Base-by-base conservation (phyloP, 2,329 filamentous ascomycete genomes). In the Aureobasidium sp. region DNA sequence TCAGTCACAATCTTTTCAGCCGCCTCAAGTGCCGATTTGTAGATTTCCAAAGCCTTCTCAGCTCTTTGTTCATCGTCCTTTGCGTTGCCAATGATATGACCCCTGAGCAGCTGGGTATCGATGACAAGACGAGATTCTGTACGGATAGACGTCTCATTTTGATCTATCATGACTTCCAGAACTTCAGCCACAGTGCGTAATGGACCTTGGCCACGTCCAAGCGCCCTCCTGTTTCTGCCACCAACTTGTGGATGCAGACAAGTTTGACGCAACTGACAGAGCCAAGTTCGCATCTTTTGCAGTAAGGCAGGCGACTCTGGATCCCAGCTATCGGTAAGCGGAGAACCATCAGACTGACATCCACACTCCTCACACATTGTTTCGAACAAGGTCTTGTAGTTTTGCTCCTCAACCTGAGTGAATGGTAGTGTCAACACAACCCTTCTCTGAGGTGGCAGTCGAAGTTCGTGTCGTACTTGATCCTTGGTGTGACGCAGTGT, bases 391-490 rank as follows among this genome's bases (percentile, higher is more conserved):
- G 86, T 83, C 45, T 83, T 80, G 69, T 97, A 97, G 69, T 96
- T 86, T 69, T 97, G 90, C 70, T 97, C 90, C 71, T 97, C 94
- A 11, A 97, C 84, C 0, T 90, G 85, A 0, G 89, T 94, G 69
- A 97, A 96, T 0, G 94, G 91, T 72, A 96, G 86, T 1, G 88
- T 94, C 62, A 97, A 90, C 11, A 96, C 87, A 65, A 91, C 86
- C 10, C 94, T 86, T 69, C 89, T 92, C 70, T 99, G 94, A 0
- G 85, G 79, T 10, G 94, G 94, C 11, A 99, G 74, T 2, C 79
- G 79, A 41, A 97, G 80, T 68, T 99, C 92, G 62, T 88, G 80
- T 41, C 91, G 83, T 9, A 97, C 85, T 29, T 84, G 80, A 29
- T 87, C 84, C 73, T 97, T 99, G 2, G 87, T 95, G 71, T 99